Conservation (phyloP, 2,329 filamentous ascomycete species). For the Pleoardoris graminearum region DNA sequence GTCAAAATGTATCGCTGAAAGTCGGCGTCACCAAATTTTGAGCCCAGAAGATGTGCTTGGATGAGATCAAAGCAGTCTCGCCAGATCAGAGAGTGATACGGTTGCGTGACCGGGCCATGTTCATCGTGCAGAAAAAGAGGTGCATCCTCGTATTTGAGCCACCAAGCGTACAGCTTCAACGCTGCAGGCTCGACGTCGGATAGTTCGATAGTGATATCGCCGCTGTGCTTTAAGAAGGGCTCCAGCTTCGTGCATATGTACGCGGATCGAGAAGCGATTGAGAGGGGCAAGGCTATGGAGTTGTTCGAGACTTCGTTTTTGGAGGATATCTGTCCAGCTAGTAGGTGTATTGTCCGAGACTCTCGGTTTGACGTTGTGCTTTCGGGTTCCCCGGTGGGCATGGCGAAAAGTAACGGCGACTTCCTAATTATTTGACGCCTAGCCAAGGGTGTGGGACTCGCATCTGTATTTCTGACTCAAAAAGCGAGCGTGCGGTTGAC, state of each 20-base stretch:
- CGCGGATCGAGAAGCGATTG: conserved; percentile 8
- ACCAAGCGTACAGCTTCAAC: conserved; percentile 20
- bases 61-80: conserved; percentile 18
- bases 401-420: background rate
- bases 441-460: background rate
- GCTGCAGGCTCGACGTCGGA: conserved; percentile 15
- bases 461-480: background rate
- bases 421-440: background rate
- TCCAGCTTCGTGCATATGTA: conserved; percentile 12
- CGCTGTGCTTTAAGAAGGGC: background rate
- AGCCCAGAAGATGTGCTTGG: conserved; percentile 22
- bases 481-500: background rate
- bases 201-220: conserved; percentile 3
- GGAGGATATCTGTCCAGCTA: conserved; percentile 12
- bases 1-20: conserved; percentile 9
- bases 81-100: conserved; percentile 7
- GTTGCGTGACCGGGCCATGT: background rate
- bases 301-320: conserved; percentile 13
- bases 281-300: conserved; percentile 5
- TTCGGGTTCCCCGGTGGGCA: background rate
- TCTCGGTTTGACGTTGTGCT: background rate
- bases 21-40: conserved; percentile 9
- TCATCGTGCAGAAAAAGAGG: conserved; percentile 5
- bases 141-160: conserved; percentile 7
- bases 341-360: conserved; percentile 9